Evolutionary conservation across 306 rosid genomes (phyloP), one percentile per base, ranked within the genome.

Genomic region (Rosa chinensis): DNA sequence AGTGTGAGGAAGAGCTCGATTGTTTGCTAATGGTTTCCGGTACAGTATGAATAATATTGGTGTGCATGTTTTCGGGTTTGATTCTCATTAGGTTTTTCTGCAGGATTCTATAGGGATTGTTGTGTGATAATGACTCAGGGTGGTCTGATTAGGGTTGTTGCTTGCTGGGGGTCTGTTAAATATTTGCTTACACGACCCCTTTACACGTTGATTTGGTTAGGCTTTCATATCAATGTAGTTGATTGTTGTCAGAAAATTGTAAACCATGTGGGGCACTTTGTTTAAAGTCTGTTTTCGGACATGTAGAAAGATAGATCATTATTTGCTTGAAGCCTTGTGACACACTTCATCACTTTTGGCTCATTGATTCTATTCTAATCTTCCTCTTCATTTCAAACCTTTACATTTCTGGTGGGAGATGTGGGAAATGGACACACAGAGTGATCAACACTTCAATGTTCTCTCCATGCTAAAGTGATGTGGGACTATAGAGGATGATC

Each of bases 101-200:
- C 77, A 20, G 39, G 50, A 37, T 40, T 52, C 55, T 35, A 13
- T 35, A 42, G 35, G 14, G n/a, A 39, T 58, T 59, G 55, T 59
- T 23, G 70, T 75, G 78, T 43, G 70, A 45, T 11, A 35, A 37
- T 73, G 25, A 73, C 50, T 52, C 48, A 79, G 76, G 68, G 76
- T 79, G 85, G 63, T 80, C 73, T 48, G 42, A 74, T 76, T 75
- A 44, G 70, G 69, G 13, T 80, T 47, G 75, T 82, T 79, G 72
- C 68, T 18, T 40, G 72, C 48, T 77, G 53, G 79, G 83, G 83
- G 82, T 66, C 84, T 84, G 80, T 68, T 78, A 49, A 64, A 71
- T 73, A 63, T 70, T 84, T 84, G 81, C 74, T 70, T 78, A 75
- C 84, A 75, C 66, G 58, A 72, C 66, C 66, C 9, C 73, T 76